Percentiles rank a stretch among this genome's conserved stretches.
Conservation (phyloP, 2,329 filamentous ascomycete species). For the Penicillium sp. region DNA sequence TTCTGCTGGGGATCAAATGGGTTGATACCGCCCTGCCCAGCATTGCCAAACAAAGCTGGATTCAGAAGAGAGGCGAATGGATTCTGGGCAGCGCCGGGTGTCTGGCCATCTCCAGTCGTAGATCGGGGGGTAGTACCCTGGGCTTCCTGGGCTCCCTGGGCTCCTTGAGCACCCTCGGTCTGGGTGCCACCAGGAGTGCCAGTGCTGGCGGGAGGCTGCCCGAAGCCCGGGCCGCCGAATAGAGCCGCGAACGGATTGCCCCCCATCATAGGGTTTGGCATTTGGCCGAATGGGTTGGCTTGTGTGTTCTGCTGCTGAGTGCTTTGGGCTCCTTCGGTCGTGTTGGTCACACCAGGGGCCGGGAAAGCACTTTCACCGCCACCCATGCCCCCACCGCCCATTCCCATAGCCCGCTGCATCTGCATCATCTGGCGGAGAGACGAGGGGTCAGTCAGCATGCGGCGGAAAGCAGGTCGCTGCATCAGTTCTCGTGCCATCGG, state of each 20-base stretch:
- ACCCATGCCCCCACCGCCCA: constrained; percentile 52
- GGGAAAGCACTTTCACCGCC: constrained; percentile 68
- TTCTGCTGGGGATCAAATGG: constrained; percentile 54
- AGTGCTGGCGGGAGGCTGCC: constrained; percentile 29
- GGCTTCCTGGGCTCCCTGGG: constrained; percentile 35
- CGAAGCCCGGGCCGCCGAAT: constrained; percentile 47
- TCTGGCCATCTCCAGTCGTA: constrained; percentile 38
- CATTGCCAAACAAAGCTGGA: constrained; percentile 40
- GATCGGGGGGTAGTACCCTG: constrained; percentile 35
- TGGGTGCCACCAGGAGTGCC: constrained; percentile 36
- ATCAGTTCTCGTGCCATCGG: constrained; percentile 82
- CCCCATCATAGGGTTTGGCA: constrained; percentile 19
- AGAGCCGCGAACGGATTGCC: constrained; percentile 62
- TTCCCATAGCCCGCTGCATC: constrained; percentile 70
- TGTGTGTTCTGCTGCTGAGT: constrained; percentile 41
- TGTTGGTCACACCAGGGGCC: constrained; percentile 89
- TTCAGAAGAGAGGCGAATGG: constrained; percentile 71
- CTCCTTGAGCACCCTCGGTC: constrained; percentile 35
- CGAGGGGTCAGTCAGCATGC: constrained; percentile 91
- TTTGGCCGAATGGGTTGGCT: constrained; percentile 26
- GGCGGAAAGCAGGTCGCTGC: constrained; percentile 82
- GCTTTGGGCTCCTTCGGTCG: constrained; percentile 61
- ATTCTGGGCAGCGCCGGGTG: constrained; percentile 56
- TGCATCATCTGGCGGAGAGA: constrained; percentile 80
- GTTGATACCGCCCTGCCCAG: constrained; percentile 48